Evolutionary conservation across 176 grass and related monocot genomes (phyloP).

Genomic region (Poa pratensis): DNA sequence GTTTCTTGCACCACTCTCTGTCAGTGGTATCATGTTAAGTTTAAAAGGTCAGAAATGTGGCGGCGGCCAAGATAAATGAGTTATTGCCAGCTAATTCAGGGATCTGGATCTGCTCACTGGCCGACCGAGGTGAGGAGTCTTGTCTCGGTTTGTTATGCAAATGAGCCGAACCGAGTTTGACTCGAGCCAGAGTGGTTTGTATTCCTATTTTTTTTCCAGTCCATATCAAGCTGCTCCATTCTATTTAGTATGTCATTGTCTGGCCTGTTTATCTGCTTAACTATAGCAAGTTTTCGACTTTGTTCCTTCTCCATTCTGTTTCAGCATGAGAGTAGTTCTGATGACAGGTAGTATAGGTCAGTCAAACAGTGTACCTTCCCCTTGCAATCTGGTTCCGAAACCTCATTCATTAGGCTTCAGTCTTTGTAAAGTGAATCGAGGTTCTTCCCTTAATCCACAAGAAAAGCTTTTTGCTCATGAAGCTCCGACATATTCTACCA

Average conservation of each 20-base stretch:
- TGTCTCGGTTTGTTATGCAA: neutral
- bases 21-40: neutral
- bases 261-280: neutral
- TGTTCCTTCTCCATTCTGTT: slow-evolving; percentile 1
- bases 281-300: neutral
- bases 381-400: slow-evolving; percentile 7
- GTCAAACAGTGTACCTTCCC: neutral
- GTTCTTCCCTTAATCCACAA: slow-evolving; percentile 92
- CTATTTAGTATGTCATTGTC: neutral
- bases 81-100: neutral
- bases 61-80: neutral
- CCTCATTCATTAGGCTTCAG: slow-evolving; percentile 31
- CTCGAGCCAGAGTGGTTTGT: neutral
- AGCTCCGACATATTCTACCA: slow-evolving; percentile 38
- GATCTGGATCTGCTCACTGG: neutral
- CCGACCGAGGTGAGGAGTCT: neutral
- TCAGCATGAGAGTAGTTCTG: neutral
- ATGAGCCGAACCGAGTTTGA: neutral
- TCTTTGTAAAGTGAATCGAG: slow-evolving; percentile 52
- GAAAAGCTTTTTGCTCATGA: slow-evolving; percentile 55
- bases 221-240: neutral
- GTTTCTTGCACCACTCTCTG: neutral
- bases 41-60: neutral
- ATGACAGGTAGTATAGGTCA: neutral
- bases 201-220: too few relatives aligned